Base-by-base conservation (phyloP, 2,329 filamentous ascomycete species). In the Volutella citrinella region DNA sequence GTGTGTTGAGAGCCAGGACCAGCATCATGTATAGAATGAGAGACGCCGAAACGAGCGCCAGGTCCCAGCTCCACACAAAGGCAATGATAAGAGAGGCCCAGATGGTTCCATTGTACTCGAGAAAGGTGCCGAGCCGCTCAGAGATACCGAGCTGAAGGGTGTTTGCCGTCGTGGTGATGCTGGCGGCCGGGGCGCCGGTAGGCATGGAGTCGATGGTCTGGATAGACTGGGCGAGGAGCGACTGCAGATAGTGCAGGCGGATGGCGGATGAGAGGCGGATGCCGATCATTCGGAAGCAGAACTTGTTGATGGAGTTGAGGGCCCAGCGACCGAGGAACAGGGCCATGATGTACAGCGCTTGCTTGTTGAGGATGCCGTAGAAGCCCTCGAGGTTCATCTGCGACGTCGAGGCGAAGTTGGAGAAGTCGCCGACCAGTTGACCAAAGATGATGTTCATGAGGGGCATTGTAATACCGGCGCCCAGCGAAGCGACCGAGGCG, bases 81-180 rank as follows among this genome's bases (percentile, higher is more conserved):
- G 74, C 66, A 30, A 78, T 66, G 6, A 66, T 60, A 12, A 74
- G 58, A 16, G 74, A 69, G 0, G 69, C 55, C 25, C 66, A 51
- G 3, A 71, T 51, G 0, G 69, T 58, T 5, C 66, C 59, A 6
- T 66, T 43, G 8, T 61, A 66, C 44, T 72, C 65, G 19, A 74
- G 48, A 5, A 73, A 57, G 0, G 57, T 61, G 0, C 64, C 63
- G 4, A 78, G 55, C 16, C 69, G 67, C 40, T 77, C 73, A 0
- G 73, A 76, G 11, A 78, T 68, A 11, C 72, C 73, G 11, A 73
- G 56, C 32, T 78, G 74, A 10, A 78, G 62, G 0, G 68, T 69
- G 36, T 76, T 76, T 5, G 72, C 67, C 0, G 69, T 69, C 0
- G 68, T 63, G 0, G 73, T 77, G 45, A 78, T 76, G 2, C 70